Conservation (phyloP, 257 asterid genomes). For the Solanum pinnatisectum region DNA sequence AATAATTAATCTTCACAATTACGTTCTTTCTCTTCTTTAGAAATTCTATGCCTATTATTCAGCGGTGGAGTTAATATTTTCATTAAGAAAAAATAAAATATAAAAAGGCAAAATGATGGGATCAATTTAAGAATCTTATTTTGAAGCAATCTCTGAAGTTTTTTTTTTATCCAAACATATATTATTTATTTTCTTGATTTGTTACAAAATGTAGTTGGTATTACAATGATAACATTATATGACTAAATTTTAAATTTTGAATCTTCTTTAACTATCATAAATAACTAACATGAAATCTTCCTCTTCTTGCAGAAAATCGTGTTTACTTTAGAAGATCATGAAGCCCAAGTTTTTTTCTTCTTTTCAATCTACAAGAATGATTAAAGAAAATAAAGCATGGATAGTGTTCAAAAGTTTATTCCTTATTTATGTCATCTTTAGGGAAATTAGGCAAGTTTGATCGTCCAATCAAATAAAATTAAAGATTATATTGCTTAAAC, state of each 20-base stretch:
- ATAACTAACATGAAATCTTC: neutral
- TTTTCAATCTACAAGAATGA: neutral
- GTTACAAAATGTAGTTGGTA: too few relatives aligned
- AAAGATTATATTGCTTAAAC: neutral
- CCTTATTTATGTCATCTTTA: neutral
- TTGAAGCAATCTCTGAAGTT: neutral
- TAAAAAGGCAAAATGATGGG: too few relatives aligned
- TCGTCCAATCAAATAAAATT: neutral
- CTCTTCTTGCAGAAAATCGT: neutral
- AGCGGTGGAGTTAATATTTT: too few relatives aligned
- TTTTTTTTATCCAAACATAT: neutral
- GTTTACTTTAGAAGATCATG: neutral
- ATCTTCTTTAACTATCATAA: neutral
- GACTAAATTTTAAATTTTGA: neutral
- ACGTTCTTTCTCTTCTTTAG: neutral
- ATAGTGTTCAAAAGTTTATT: neutral
- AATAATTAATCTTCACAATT: neutral
- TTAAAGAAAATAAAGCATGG: neutral
- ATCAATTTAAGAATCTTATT: too few relatives aligned
- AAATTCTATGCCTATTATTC: neutral
- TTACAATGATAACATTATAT: neutral
- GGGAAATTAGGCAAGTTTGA: neutral
- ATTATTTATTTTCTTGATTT: neutral
- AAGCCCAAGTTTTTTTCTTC: neutral
- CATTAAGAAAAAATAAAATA: too few relatives aligned